Evolutionary conservation across 345 rosid genomes (phyloP), one percentile per base, ranked within the genome.

Genomic region (Murraya paniculata): DNA sequence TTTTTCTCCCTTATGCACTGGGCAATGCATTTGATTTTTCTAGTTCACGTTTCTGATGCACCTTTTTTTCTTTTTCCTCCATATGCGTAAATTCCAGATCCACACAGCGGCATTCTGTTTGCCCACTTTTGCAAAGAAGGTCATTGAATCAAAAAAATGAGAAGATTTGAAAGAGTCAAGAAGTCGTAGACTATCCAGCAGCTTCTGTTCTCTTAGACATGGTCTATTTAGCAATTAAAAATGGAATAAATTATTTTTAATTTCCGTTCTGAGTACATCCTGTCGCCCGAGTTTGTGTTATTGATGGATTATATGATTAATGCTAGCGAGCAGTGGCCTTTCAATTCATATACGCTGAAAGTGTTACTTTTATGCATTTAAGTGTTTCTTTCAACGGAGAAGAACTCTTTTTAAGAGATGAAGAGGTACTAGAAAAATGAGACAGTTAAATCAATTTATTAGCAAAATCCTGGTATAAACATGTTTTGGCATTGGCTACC

Each of bases 101-200:
- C 99, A 95, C 78, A 77, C 98, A 10, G 98, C 99, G 1, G 93
- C 99, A 11, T 95, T 95, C 88, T 95, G 99, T 82, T 83, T 95
- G 59, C 99, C 99, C 2, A 83, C 98, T 5, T 95, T 95, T 59
- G 99, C 98, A 1, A 95, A 91, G 96, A 92, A 86, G 78, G 92
- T 95, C 78, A 92, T 95, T 33, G 96, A 92, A 18, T 79, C 90
- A 2, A 86, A 84, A 84, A 60, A 86, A 58, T 87, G 85, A 84
- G 48, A 79, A 61, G 41, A 14, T 72, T 80, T 60, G 71, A 72
- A 27, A 67, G 57, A 35, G 7, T 80, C 35, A 13, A 50, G 73
- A 21, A 41, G 68, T 62, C 57, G 24, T 76, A 31, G 85, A 38
- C 72, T 3, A 28, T 27, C 45, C 69, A 33, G 75, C 69, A 28